These are phyloP conservation scores for Chloris gayana DNA, from an alignment of 176 grass and related monocot species.

Conservation along the genomic window DNA sequence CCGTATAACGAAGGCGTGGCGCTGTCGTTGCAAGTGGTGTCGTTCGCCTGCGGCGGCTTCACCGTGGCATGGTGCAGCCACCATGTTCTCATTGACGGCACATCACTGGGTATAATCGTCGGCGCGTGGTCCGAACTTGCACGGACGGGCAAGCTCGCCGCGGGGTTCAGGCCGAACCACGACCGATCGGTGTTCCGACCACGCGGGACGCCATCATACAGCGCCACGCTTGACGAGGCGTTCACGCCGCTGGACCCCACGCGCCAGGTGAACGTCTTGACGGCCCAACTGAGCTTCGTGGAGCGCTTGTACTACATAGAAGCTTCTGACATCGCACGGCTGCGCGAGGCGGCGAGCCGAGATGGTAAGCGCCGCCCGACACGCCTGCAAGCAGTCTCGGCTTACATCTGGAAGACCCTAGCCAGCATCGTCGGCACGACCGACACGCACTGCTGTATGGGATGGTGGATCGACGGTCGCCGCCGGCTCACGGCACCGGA, in stretches of 20 bases:
- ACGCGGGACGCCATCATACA: slow-evolving; percentile 8
- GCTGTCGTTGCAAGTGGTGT: slow-evolving; percentile 48
- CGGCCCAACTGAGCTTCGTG: slow-evolving; percentile 3
- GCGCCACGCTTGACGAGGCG: slow-evolving; percentile 9
- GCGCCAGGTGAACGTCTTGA: slow-evolving; percentile 44
- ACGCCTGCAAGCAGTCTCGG: too few species aligned
- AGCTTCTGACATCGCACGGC: slow-evolving; percentile 21
- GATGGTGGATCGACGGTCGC: too few species aligned
- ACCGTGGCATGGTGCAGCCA: slow-evolving; percentile 44
- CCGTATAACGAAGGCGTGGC: slow-evolving; percentile 26
- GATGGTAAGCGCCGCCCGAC: too few species aligned
- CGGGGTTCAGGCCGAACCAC: background rate
- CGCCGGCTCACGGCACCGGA: too few species aligned
- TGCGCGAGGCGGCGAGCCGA: slow-evolving; percentile 16
- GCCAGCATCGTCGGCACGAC: too few species aligned
- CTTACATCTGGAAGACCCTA: too few species aligned
- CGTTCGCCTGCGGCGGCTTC: slow-evolving; percentile 54
- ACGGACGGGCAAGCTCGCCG: too few species aligned
- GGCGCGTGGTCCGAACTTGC: slow-evolving; percentile 8
- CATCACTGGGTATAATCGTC: slow-evolving; percentile 17
- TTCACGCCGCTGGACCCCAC: slow-evolving; percentile 13
- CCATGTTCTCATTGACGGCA: slow-evolving; percentile 44
- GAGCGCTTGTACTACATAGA: slow-evolving; percentile 42
- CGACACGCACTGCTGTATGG: too few species aligned
- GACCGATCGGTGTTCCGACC: slow-evolving; percentile 51